Conservation (phyloP, 2,329 filamentous ascomycete species). For the Lecanosticta acicola region DNA sequence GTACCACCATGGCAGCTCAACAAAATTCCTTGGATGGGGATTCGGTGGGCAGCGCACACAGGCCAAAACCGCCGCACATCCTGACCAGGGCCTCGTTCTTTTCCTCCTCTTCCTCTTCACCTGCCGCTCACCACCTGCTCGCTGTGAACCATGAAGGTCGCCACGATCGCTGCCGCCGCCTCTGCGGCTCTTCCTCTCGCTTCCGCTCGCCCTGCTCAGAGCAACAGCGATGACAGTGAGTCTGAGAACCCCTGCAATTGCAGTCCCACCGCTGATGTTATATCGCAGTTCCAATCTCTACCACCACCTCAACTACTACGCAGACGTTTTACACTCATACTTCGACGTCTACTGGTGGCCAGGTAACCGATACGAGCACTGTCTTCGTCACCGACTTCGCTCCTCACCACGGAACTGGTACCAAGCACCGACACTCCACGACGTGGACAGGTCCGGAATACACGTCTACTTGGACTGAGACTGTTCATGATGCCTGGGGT, state of each 20-base stretch:
- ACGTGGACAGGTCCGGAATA: not conserved
- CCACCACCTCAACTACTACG: not conserved
- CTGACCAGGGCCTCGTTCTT: not conserved
- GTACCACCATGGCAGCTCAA: not conserved
- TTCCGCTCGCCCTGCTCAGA: conserved; percentile 3
- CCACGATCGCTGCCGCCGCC: conserved; percentile 8
- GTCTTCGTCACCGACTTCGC: not conserved
- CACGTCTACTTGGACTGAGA: not conserved
- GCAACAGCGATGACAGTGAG: not conserved
- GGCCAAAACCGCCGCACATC: not conserved
- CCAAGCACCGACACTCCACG: not conserved
- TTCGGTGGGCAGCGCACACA: not conserved
- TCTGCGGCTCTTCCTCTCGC: conserved; percentile 11
- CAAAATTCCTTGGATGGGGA: too few relatives aligned
- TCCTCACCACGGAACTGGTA: not conserved
- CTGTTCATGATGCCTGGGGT: not conserved
- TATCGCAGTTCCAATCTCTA: not conserved
- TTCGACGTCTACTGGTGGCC: not conserved
- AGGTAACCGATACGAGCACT: not conserved
- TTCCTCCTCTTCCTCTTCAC: conserved; percentile 1
- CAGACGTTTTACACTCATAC: not conserved
- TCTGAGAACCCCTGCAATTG: not conserved
- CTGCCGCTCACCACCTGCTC: conserved; percentile 1
- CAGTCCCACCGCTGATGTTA: not conserved
- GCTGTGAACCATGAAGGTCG: conserved; percentile 14